A percentile compares a stretch with the other conserved stretches of the same genome.
phyloP scores from a whole-genome alignment of 495 filamentous ascomycete species.

The Cryomyces antarcticus region DNA sequence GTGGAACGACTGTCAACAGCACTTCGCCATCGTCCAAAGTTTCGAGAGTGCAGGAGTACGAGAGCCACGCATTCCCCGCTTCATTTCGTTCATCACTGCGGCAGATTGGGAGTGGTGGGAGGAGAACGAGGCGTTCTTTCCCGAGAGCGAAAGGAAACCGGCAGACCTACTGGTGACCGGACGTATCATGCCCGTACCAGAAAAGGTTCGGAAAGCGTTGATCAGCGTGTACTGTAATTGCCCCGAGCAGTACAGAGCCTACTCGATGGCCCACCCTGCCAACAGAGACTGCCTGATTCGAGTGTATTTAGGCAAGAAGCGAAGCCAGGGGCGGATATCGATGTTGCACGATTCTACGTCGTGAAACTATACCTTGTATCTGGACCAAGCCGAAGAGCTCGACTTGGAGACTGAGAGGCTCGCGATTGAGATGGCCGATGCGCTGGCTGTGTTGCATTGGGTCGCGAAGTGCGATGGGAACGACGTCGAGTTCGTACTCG shows the following conservation, averaged over 20 bases:
- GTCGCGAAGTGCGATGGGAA: slow-evolving; percentile 10
- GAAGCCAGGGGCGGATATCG: slow-evolving; percentile 2
- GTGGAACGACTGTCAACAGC: no score
- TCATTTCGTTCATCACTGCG: no score
- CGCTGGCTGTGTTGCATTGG: slow-evolving; percentile 14
- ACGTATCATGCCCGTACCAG: slow-evolving; percentile 6
- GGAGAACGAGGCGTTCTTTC: no score
- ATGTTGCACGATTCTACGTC: slow-evolving; percentile 11
- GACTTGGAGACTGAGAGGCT: slow-evolving; percentile 2
- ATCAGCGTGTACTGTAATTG: slow-evolving; percentile 10
- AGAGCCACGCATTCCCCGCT: no score
- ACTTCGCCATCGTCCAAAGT: no score
- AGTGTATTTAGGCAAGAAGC: slow-evolving; percentile 9
- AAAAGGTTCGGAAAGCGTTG: slow-evolving; percentile 2
- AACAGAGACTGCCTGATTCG: slow-evolving; percentile 13
- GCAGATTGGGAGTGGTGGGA: no score
- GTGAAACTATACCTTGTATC: slow-evolving; percentile 8
- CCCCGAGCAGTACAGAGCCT: background rate
- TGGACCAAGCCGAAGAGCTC: slow-evolving; percentile 10
- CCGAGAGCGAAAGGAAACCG: no score
- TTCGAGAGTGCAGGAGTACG: no score
- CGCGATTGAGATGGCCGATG: slow-evolving; percentile 10
- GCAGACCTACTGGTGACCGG: slow-evolving; percentile 7
- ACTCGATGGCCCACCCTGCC: slow-evolving; percentile 1
- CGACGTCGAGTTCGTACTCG: slow-evolving; percentile 15